Conservation (phyloP, 1,284 basidiomycete species). For the Ustilago hordei region DNA sequence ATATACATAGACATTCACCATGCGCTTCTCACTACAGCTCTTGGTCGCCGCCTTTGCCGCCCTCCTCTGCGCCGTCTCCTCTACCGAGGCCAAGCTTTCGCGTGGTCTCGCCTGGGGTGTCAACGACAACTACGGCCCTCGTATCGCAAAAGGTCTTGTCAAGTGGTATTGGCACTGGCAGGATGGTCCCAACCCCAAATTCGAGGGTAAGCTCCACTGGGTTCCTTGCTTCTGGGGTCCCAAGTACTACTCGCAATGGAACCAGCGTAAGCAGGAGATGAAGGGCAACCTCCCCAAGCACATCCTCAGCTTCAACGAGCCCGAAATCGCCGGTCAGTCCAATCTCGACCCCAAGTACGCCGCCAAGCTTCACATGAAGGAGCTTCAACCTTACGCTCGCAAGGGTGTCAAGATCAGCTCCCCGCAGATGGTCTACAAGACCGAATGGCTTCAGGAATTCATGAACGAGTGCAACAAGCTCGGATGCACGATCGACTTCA, state of each 20-base stretch:
- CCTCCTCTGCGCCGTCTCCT: slow-evolving; percentile 35
- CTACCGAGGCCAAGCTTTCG: slow-evolving; percentile 36
- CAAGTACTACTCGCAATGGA: slow-evolving; percentile 55
- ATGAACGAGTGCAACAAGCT: slow-evolving; percentile 60
- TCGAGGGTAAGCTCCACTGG: slow-evolving; percentile 52
- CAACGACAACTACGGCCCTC: slow-evolving; percentile 56
- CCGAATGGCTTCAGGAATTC: slow-evolving; percentile 62
- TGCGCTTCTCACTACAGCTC: slow-evolving; percentile 48
- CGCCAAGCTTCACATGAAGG: slow-evolving; percentile 57
- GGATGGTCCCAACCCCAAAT: slow-evolving; percentile 46
- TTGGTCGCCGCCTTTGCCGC: slow-evolving; percentile 41
- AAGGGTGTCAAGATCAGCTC: slow-evolving; percentile 65
- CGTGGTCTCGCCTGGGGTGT: slow-evolving; percentile 63
- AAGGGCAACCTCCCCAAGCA: slow-evolving; percentile 46
- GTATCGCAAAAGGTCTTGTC: slow-evolving; percentile 53
- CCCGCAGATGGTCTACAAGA: slow-evolving; percentile 67
- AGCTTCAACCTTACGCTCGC: slow-evolving; percentile 62
- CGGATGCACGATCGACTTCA: slow-evolving; percentile 63
- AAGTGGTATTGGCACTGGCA: slow-evolving; percentile 68
- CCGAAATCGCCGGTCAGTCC: slow-evolving; percentile 61
- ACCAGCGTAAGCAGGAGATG: slow-evolving; percentile 58
- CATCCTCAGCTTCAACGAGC: slow-evolving; percentile 66
- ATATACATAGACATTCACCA: slow-evolving; percentile 14
- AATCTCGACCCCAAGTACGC: slow-evolving; percentile 60
- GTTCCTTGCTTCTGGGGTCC: slow-evolving; percentile 66